phyloP scores from a whole-genome alignment of 225 moss, liverwort and hornwort species.

The Polytrichum commune region DNA sequence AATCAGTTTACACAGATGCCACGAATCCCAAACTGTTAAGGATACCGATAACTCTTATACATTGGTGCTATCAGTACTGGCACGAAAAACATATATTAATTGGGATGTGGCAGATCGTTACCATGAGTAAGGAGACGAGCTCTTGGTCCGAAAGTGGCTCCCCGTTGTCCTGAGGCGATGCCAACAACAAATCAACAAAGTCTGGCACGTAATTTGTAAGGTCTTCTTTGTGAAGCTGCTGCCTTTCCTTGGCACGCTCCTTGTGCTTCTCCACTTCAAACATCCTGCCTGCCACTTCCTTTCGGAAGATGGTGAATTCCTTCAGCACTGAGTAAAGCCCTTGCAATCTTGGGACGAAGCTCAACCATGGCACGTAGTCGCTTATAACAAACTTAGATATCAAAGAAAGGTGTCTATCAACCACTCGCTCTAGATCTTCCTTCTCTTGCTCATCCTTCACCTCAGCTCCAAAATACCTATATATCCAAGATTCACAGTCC shows the following conservation, averaged over 20 bases:
- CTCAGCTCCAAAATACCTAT: constrained; percentile 37
- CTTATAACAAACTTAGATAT: constrained; percentile 16
- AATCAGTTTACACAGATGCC: too few species aligned
- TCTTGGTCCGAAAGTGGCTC: constrained; percentile 24
- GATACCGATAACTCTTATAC: too few species aligned
- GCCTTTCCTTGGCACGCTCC: constrained; percentile 25
- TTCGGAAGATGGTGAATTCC: constrained; percentile 11
- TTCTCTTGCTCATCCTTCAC: constrained; percentile 31
- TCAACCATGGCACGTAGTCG: constrained; percentile 29
- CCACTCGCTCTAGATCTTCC: constrained; percentile 23
- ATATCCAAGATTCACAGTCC: too few species aligned
- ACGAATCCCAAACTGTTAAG: too few species aligned
- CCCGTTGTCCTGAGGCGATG: constrained; percentile 38
- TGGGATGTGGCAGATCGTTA: constrained; percentile 5
- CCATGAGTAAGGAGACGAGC: constrained; percentile 27
- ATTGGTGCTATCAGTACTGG: too few species aligned
- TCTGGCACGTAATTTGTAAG: constrained; percentile 26
- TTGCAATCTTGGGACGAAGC: constrained; percentile 30
- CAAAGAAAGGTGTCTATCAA: constrained; percentile 9
- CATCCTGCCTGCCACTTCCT: constrained; percentile 30
- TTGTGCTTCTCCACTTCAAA: constrained; percentile 35
- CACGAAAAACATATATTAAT: too few species aligned
- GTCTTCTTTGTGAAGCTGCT: constrained; percentile 5
- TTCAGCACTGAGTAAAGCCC: constrained; percentile 17
- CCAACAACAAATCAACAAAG: constrained; percentile 56